Evolutionary conservation across 2,329 filamentous ascomycete genomes (phyloP), one percentile per base, ranked within the genome.

Genomic region (Nemania sp.): DNA sequence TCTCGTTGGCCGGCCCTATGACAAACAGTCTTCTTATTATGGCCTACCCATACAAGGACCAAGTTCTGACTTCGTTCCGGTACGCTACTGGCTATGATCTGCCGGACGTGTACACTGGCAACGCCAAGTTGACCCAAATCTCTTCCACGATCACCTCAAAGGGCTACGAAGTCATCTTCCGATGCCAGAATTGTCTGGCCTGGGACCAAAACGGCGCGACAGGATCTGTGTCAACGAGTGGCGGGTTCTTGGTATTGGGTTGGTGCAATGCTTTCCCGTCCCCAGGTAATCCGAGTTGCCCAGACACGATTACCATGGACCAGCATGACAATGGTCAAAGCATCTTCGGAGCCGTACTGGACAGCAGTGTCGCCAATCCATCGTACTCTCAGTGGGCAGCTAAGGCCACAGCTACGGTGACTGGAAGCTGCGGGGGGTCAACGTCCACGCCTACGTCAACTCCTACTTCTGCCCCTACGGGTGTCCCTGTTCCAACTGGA

Each of bases 141-240:
- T 83, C 81, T 13, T 81, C 82, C 13, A 80, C 76, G 25, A 77
- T 89, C 58, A 87, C 82, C 67, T 77, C 79, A 15, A 85, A 82
- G 25, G 77, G 83, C 65, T 90, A 84, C 72, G 82, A 82, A 47
- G 70, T 89, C 49, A 80, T 89, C n/a, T 90, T 88, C 75, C 81
- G 85, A 48, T 90, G 88, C 73, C 73, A 86, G 65, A 79, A 80
- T 65, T 87, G 84, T 71, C 75, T 85, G 20, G 68, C 76, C 1
- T 87, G 83, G 81, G 74, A 82, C 65, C 77, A 84, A 42, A 76
- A 79, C 25, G 80, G 80, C 3, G 74, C 75, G 37, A 75, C 73
- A 1, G 77, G 77, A 0, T 76, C 74, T 2, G 76, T 77, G 2
- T 76, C 76, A 3, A 85, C 83, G 12, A 80, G 74, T 47, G 67